These are phyloP conservation scores for Hanseniaspora gamundiae DNA, from an alignment of 1,139 yeast genomes.

Conservation along the genomic window DNA sequence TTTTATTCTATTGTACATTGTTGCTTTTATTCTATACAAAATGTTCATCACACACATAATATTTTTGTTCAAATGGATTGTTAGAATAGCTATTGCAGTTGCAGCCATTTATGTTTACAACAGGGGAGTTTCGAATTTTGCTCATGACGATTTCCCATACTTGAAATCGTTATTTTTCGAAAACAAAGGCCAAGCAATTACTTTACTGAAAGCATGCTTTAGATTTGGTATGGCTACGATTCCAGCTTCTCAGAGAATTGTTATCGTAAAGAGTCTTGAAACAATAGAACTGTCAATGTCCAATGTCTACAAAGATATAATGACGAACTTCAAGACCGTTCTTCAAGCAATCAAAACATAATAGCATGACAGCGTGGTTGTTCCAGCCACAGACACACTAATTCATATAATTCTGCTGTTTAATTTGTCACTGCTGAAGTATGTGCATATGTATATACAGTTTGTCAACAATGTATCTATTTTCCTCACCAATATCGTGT, in stretches of 20 bases:
- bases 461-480: no score
- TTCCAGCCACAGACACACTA: no score
- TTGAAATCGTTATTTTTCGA: background rate
- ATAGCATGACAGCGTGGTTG: no score
- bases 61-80: background rate
- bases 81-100: background rate
- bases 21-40: background rate
- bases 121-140: background rate
- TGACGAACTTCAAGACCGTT: background rate
- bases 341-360: background rate
- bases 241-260: background rate
- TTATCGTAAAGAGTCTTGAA: background rate
- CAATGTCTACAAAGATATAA: background rate
- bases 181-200: background rate
- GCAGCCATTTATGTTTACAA: background rate
- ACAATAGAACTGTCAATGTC: background rate
- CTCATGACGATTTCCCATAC: background rate
- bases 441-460: no score
- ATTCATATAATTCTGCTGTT: no score
- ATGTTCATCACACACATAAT: background rate
- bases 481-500: no score
- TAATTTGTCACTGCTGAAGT: no score
- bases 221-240: background rate
- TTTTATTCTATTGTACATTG: background rate
- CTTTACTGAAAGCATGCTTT: background rate